Evolutionary conservation across 768 basidiomycete genomes (phyloP).

Genomic region (Cyathus striatus): DNA sequence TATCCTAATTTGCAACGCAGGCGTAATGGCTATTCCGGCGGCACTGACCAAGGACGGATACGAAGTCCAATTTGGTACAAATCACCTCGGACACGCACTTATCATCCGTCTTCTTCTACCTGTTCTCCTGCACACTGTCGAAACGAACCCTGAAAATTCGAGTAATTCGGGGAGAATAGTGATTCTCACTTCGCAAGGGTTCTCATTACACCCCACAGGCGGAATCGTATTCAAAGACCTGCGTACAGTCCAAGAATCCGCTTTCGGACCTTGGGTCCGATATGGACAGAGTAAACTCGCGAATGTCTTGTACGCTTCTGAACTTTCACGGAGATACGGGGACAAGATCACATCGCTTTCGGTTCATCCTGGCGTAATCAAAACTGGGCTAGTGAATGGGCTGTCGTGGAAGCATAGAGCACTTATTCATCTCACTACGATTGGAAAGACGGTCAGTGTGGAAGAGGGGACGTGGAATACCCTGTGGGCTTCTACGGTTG

Average conservation of each 20-base stretch:
- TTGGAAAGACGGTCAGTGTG: no score
- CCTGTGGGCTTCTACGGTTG: no score
- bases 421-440: no score
- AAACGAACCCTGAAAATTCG: not conserved
- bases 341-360: no score
- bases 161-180: not conserved
- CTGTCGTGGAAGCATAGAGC: no score
- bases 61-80: constrained; percentile 15
- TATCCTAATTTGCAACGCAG: constrained; percentile 9
- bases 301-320: constrained; percentile 1
- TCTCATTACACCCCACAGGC: not conserved
- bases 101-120: constrained; percentile 15
- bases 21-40: constrained; percentile 16
- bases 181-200: not conserved
- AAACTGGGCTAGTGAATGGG: no score
- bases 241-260: not conserved
- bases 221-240: not conserved
- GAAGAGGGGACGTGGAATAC: no score
- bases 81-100: constrained; percentile 16
- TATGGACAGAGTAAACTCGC: constrained; percentile 6
- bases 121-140: not conserved
- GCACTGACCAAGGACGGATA: constrained; percentile 12
- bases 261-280: constrained; percentile 6
- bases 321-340: not conserved
- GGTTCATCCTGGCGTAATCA: no score